These are phyloP conservation scores for Monilinia laxa DNA, from an alignment of 2,329 filamentous ascomycete genomes.

Conservation along the genomic window DNA sequence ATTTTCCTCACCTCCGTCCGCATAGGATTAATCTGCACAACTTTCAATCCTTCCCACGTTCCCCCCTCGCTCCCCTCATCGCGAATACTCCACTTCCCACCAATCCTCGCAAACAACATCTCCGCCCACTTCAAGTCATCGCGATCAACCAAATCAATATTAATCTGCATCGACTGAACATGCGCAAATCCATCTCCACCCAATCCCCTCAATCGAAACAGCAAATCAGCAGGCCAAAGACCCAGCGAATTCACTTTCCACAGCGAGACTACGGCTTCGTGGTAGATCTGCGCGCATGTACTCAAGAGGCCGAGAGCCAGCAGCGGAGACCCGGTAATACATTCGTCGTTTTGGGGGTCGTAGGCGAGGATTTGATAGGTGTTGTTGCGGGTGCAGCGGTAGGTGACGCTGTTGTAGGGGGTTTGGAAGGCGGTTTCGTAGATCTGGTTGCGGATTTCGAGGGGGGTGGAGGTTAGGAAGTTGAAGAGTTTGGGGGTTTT, in stretches of 20 bases:
- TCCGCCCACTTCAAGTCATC: conserved; percentile 20
- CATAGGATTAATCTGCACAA: conserved; percentile 18
- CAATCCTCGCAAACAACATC: conserved; percentile 9
- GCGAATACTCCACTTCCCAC: neutral
- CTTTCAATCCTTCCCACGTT: neutral
- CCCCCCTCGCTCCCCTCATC: neutral
- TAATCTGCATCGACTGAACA: conserved; percentile 9
- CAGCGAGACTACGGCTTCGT: conserved; percentile 2
- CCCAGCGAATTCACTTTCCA: conserved; percentile 19
- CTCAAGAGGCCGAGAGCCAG: conserved; percentile 7
- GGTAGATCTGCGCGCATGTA: conserved; percentile 3
- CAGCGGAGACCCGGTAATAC: neutral
- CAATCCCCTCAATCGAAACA: neutral
- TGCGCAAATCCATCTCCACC: neutral
- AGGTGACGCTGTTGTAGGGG: conserved; percentile 8
- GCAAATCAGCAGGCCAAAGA: conserved; percentile 21
- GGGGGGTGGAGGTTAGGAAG: conserved; percentile 9
- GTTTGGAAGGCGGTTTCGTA: conserved; percentile 20
- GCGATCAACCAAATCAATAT: conserved; percentile 14
- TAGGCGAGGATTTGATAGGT: conserved; percentile 14
- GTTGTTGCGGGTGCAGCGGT: neutral
- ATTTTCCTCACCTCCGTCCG: conserved; percentile 10
- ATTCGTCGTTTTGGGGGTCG: conserved; percentile 20
- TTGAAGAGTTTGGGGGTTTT: neutral
- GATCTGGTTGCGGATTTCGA: conserved; percentile 22